Evolutionary conservation across 352 stramenopile genomes (phyloP).

Genomic region (Elongisporangium senticosum): DNA sequence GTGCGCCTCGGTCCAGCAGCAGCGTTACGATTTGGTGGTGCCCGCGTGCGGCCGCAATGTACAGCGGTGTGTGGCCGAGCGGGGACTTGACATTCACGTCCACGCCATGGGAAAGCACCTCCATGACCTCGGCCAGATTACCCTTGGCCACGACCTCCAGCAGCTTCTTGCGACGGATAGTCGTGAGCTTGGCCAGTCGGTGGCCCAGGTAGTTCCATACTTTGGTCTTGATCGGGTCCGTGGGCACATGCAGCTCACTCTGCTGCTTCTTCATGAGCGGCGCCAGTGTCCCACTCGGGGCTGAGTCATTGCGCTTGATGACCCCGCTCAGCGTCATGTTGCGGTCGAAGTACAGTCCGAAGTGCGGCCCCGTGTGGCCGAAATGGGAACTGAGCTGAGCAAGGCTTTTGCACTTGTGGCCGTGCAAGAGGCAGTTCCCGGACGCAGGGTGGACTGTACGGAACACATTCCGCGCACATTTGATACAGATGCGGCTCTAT

Average conservation of each 20-base stretch:
- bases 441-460: background rate
- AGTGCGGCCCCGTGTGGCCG: background rate
- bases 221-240: constrained; percentile 25
- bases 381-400: constrained; percentile 2
- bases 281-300: constrained; percentile 37
- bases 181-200: constrained; percentile 67
- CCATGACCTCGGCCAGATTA: constrained; percentile 48
- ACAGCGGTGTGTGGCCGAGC: constrained; percentile 47
- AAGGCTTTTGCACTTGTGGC: constrained; percentile 11
- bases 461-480: background rate
- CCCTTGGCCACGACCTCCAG: constrained; percentile 56
- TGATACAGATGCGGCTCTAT: background rate
- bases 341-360: constrained; percentile 1
- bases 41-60: constrained; percentile 50
- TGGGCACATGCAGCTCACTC: constrained; percentile 16
- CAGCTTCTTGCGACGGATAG: constrained; percentile 62
- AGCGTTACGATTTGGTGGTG: constrained; percentile 59
- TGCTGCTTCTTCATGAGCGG: constrained; percentile 39
- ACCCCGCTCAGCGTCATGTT: constrained; percentile 40
- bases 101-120: constrained; percentile 49
- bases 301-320: constrained; percentile 24
- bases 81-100: constrained; percentile 48
- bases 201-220: constrained; percentile 77
- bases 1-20: constrained; percentile 61
- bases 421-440: constrained; percentile 6